Conservation (phyloP, 2,329 filamentous ascomycete species). For the Neurospora crassa region DNA sequence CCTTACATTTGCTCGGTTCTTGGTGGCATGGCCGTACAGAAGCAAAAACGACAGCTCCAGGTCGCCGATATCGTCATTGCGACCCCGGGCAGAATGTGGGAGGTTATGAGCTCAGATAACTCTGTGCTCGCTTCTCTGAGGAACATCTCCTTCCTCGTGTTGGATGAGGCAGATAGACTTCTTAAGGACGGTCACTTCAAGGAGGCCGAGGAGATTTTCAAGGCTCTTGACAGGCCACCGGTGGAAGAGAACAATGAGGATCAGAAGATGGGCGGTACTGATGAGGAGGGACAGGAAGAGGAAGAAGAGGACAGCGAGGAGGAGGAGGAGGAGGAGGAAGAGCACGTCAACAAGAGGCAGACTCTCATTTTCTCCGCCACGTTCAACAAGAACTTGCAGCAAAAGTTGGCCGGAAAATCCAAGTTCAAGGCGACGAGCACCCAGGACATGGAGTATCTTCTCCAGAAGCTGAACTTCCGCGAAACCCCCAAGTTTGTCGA, state of each 20-base stretch:
- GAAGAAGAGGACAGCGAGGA: constrained; percentile 31
- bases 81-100: constrained; percentile 89
- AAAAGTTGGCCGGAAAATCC: constrained; percentile 75
- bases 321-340: constrained; percentile 25
- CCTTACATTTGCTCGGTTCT: constrained; percentile 81
- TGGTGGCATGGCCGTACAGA: constrained; percentile 86
- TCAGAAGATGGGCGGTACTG: constrained; percentile 42
- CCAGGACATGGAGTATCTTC: constrained; percentile 84
- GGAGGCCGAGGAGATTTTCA: constrained; percentile 81
- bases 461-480: constrained; percentile 81
- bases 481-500: constrained; percentile 87
- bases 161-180: constrained; percentile 90
- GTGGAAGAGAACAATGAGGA: background rate
- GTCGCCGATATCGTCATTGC: constrained; percentile 88
- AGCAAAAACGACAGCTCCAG: constrained; percentile 77
- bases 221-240: constrained; percentile 58
- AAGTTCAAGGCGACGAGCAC: constrained; percentile 58
- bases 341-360: constrained; percentile 47
- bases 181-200: constrained; percentile 92
- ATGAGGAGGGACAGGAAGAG: constrained; percentile 37
- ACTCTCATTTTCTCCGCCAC: constrained; percentile 96
- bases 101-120: constrained; percentile 71
- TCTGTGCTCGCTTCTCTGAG: constrained; percentile 62
- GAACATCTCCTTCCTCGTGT: constrained; percentile 69
- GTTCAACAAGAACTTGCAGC: constrained; percentile 83